Percentiles rank a stretch among this genome's conserved stretches.
Conservation (phyloP, 2,329 filamentous ascomycete genomes). For the Geoglossum cookeanum region DNA sequence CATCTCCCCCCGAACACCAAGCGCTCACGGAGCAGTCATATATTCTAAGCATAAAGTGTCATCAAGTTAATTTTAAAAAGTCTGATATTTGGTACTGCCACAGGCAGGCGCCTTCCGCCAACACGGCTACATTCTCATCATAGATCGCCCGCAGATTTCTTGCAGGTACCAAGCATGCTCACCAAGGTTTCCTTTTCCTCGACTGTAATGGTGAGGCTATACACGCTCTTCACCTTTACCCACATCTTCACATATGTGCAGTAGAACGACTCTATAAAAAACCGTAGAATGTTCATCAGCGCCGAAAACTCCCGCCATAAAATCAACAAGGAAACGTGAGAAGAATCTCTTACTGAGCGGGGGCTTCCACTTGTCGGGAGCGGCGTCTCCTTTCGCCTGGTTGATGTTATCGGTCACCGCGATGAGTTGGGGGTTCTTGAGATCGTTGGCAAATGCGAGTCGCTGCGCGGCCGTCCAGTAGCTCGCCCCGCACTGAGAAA, state of each 20-base stretch:
- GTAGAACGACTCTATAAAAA: constrained; percentile 35
- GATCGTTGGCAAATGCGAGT: constrained; percentile 56
- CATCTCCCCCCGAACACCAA: no score
- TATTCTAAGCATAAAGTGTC: no score
- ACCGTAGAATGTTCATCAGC: no score
- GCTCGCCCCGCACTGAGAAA: constrained; percentile 44
- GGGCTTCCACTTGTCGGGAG: constrained; percentile 62
- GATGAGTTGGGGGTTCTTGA: constrained; percentile 55
- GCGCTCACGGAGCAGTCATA: no score
- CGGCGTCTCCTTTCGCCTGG: constrained; percentile 49
- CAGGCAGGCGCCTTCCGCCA: no score
- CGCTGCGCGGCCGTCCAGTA: constrained; percentile 51
- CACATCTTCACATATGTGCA: constrained; percentile 64
- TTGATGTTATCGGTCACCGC: constrained; percentile 67
- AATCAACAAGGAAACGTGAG: no score
- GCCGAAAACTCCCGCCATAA: no score
- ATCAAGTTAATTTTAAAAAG: no score
- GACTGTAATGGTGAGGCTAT: constrained; percentile 45
- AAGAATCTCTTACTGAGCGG: constrained; percentile 28
- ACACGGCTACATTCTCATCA: no score
- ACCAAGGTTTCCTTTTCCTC: constrained; percentile 52
- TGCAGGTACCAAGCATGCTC: constrained; percentile 44
- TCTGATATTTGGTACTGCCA: no score
- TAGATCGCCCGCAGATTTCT: no score
- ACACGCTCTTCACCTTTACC: constrained; percentile 61